A percentile compares a stretch with the other conserved stretches of the same genome.
Conservation (phyloP, 1,139 yeast species). For the Yamadazyma epiphylla region DNA sequence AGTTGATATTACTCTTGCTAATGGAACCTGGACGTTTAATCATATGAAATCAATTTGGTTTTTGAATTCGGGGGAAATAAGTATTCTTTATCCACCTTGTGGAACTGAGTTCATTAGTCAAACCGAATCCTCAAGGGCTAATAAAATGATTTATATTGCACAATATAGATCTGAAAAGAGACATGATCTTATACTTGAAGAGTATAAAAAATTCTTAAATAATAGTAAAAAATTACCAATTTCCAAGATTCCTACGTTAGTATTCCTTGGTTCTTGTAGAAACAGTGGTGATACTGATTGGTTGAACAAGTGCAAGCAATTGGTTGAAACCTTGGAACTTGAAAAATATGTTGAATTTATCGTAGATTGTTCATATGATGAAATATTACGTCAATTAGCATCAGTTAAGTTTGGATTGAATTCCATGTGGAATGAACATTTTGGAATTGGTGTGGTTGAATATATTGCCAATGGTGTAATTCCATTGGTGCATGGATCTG, state of each 20-base stretch:
- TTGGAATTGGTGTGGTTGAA: conserved; percentile 97
- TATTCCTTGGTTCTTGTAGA: conserved; percentile 84
- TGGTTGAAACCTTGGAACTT: conserved; percentile 48
- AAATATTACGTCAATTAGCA: conserved; percentile 53
- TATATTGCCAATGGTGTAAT: conserved; percentile 82
- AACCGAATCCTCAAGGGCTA: conserved; percentile 33
- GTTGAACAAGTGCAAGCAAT: conserved; percentile 45
- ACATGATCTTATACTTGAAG: conserved; percentile 63
- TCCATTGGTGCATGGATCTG: conserved; percentile 86
- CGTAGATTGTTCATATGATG: conserved; percentile 71
- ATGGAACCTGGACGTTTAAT: conserved; percentile 87
- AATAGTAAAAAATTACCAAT: conserved; percentile 15
- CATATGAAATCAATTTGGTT: conserved; percentile 69
- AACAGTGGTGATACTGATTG: conserved; percentile 60
- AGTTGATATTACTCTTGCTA: conserved; percentile 66
- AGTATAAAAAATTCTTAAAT: conserved; percentile 53
- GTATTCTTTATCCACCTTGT: conserved; percentile 81
- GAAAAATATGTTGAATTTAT: conserved; percentile 55
- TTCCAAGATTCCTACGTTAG: conserved; percentile 44
- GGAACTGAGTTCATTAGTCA: conserved; percentile 49
- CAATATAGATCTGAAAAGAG: conserved; percentile 97
- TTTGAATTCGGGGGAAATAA: conserved; percentile 27
- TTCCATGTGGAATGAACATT: conserved; percentile 99
- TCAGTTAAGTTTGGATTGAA: conserved; percentile 75
- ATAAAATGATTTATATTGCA: conserved; percentile 72